These are phyloP conservation scores for Penicillium crustosum DNA, from an alignment of 2,329 filamentous ascomycete species.

Conservation along the genomic window DNA sequence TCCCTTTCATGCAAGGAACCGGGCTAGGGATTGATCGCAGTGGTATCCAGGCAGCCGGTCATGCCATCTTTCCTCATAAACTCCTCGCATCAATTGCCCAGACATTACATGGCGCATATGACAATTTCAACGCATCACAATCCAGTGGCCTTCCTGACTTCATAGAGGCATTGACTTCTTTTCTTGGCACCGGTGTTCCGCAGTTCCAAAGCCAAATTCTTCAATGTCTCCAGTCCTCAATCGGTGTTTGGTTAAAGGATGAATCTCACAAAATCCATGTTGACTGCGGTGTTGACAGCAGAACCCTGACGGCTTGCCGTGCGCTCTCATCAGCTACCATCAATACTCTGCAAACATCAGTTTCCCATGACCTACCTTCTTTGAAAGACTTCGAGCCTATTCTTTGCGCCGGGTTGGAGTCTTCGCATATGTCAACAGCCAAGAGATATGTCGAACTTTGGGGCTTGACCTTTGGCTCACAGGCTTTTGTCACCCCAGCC, in stretches of 20 bases:
- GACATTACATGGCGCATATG: conserved; percentile 58
- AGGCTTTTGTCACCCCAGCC: conserved; percentile 63
- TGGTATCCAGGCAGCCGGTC: neutral
- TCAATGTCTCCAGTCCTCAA: conserved; percentile 55
- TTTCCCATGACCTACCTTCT: conserved; percentile 30
- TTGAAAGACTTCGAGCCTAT: conserved; percentile 55
- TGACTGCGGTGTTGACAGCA: conserved; percentile 31
- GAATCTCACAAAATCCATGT: conserved; percentile 28
- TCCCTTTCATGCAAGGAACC: conserved; percentile 26
- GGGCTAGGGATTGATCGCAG: conserved; percentile 8
- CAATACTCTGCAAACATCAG: conserved; percentile 32
- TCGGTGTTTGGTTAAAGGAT: conserved; percentile 40
- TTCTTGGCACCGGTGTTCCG: conserved; percentile 52
- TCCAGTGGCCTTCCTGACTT: conserved; percentile 47
- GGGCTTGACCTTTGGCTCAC: conserved; percentile 67
- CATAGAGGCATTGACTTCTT: conserved; percentile 54
- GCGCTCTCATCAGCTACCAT: conserved; percentile 33
- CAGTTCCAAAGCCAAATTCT: conserved; percentile 58
- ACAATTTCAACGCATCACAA: conserved; percentile 42
- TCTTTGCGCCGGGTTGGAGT: conserved; percentile 55
- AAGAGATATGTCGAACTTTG: conserved; percentile 61
- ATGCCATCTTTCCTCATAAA: conserved; percentile 44
- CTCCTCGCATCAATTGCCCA: conserved; percentile 62
- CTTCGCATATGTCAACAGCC: conserved; percentile 51
- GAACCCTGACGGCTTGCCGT: conserved; percentile 36